Percentiles rank a stretch among this genome's conserved stretches.
Evolutionary conservation across 106 monocot species (phyloP).

Genomic region (Acorus calamus): DNA sequence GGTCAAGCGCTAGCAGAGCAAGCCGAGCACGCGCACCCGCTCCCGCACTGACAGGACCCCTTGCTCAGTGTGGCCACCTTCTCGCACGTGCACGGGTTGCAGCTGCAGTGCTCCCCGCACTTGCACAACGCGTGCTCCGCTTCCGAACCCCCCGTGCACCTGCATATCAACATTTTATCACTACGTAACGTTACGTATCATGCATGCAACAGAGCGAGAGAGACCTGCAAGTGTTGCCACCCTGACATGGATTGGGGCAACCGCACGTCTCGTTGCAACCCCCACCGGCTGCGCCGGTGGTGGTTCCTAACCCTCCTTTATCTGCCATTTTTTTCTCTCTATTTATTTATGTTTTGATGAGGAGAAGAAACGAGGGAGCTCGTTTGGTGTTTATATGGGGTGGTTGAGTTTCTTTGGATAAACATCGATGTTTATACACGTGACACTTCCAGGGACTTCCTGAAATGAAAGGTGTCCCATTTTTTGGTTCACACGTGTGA

Average conservation of each 20-base stretch:
- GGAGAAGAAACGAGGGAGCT: too few species aligned
- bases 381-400: too few species aligned
- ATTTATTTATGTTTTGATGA: too few species aligned
- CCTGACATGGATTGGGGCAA: slow-evolving; percentile 15
- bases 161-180: too few species aligned
- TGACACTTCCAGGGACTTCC: too few species aligned
- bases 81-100: slow-evolving; percentile 37
- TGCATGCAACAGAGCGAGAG: neutral
- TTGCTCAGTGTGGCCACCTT: neutral
- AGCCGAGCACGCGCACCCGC: slow-evolving; percentile 10
- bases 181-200: neutral
- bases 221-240: slow-evolving; percentile 20
- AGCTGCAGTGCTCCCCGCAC: slow-evolving; percentile 48
- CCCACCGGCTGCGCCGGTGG: too few species aligned
- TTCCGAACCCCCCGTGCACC: neutral
- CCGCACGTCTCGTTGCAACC: slow-evolving; percentile 23
- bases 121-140: slow-evolving; percentile 18
- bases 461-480: too few species aligned
- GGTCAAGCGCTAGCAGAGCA: slow-evolving; percentile 3
- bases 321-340: too few species aligned
- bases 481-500: too few species aligned
- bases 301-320: too few species aligned
- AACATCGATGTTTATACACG: too few species aligned
- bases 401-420: too few species aligned
- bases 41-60: slow-evolving; percentile 24